These are phyloP conservation scores for Pascua sp. DNA, from an alignment of 1,284 basidiomycete genomes.

Conservation along the genomic window DNA sequence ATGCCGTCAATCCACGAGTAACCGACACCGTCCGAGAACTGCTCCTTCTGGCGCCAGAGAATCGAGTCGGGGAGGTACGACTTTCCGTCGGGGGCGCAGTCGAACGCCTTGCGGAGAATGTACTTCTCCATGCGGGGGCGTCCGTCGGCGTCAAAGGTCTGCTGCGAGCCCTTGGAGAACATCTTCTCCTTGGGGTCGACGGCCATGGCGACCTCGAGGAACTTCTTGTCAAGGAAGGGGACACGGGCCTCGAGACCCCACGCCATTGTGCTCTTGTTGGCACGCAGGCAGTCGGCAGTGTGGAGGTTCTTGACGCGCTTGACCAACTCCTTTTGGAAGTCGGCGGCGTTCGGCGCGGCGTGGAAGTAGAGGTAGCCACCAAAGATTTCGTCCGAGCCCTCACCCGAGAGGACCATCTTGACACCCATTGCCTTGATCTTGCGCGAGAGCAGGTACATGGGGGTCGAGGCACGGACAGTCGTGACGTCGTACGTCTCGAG, in stretches of 20 bases:
- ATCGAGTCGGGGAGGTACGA: constrained; percentile 92
- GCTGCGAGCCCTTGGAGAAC: constrained; percentile 77
- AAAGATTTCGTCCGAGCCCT: constrained; percentile 96
- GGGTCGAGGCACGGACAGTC: constrained; percentile 94
- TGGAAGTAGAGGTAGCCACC: constrained; percentile 99
- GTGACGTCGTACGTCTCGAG: constrained; percentile 99
- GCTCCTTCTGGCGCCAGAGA: constrained; percentile 98
- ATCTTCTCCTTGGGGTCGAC: constrained; percentile 83
- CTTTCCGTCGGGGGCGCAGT: constrained; percentile 73
- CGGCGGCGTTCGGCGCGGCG: constrained; percentile 81
- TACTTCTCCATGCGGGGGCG: constrained; percentile 96
- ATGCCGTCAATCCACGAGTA: constrained; percentile 99
- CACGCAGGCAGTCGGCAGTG: constrained; percentile 94
- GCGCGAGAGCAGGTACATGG: constrained; percentile 75
- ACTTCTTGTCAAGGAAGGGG: constrained; percentile 96
- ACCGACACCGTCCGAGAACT: constrained; percentile 98
- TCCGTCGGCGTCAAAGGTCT: constrained; percentile 78
- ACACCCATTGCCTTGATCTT: constrained; percentile 99
- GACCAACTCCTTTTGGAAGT: constrained; percentile 95
- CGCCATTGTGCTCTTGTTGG: constrained; percentile 99
- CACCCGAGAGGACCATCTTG: constrained; percentile 98
- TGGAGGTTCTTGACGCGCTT: constrained; percentile 97
- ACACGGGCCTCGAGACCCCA: constrained; percentile 99
- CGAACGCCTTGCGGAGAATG: constrained; percentile 95
- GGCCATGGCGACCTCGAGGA: constrained; percentile 92